Percentiles rank a stretch among this genome's conserved stretches.
phyloP scores from a whole-genome alignment of 257 asterid genomes.

The Capsicum baccatum region DNA sequence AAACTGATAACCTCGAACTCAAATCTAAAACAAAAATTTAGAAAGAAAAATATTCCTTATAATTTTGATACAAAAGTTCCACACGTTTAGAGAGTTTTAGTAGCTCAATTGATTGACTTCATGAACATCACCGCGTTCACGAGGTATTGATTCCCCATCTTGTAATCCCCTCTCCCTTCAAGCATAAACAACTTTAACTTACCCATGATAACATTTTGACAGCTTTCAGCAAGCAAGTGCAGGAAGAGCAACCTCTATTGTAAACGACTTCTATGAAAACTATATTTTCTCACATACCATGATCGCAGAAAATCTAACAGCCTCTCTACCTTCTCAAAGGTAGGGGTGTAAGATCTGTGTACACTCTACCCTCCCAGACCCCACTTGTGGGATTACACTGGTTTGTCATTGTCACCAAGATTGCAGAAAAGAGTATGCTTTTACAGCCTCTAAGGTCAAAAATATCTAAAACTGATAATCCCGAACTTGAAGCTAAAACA shows the following conservation, averaged over 20 bases:
- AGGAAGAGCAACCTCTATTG: neutral
- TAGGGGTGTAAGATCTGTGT: no score
- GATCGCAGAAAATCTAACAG: no score
- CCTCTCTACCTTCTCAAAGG: no score
- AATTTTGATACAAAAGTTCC: neutral
- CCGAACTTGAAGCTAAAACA: no score
- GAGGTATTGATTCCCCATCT: no score
- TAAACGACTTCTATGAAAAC: neutral
- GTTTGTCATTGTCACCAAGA: no score
- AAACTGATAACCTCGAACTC: neutral
- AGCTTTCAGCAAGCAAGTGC: neutral
- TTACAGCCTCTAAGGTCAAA: neutral
- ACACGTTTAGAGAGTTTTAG: neutral
- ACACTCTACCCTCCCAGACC: no score
- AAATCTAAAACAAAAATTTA: neutral
- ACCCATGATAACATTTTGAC: neutral
- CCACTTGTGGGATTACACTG: no score
- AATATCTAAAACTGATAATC: neutral
- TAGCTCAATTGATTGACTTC: no score
- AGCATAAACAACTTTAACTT: neutral
- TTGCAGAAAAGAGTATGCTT: neutral
- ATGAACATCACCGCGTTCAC: no score
- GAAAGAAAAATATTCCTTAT: neutral
- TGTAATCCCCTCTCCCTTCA: no score
- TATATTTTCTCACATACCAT: no score